Evolutionary conservation across 139 green algal genomes (phyloP).

Genomic region (Chlamydomonas applanata): DNA sequence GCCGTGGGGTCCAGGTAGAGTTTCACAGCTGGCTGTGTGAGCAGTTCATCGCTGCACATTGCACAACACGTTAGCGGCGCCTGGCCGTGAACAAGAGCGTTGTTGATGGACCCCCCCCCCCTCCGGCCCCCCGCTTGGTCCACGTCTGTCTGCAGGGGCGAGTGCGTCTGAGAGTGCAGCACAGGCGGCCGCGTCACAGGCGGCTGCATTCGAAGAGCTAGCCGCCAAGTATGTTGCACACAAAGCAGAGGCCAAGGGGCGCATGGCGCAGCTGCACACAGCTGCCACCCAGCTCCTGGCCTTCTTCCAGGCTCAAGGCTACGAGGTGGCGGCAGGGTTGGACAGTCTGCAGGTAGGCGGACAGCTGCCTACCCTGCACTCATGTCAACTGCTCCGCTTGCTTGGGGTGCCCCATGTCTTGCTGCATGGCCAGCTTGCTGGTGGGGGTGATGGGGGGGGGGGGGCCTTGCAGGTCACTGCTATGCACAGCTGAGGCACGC

Average conservation of each 20-base stretch:
- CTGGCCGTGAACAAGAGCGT: no score
- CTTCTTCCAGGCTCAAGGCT: not conserved
- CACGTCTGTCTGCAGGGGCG: not conserved
- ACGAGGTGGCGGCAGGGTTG: constrained; percentile 2
- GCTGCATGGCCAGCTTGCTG: no score
- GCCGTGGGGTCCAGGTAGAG: no score
- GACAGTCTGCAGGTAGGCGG: not conserved
- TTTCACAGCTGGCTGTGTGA: no score
- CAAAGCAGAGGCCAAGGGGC: not conserved
- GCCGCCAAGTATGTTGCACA: not conserved
- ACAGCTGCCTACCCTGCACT: not conserved
- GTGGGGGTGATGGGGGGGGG: no score
- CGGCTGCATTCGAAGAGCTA: not conserved
- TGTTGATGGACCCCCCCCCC: no score
- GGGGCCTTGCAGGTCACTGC: no score
- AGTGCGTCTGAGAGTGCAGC: not conserved
- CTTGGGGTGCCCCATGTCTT: no score
- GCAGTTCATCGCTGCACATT: no score
- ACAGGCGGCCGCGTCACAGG: not conserved
- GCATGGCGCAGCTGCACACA: not conserved
- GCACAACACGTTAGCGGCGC: no score
- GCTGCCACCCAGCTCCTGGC: not conserved
- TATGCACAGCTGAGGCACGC: no score
- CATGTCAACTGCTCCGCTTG: no score
- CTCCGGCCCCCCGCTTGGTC: not conserved